Base-by-base conservation (phyloP, 106 monocot genomes). In the Dioscorea dumetorum region DNA sequence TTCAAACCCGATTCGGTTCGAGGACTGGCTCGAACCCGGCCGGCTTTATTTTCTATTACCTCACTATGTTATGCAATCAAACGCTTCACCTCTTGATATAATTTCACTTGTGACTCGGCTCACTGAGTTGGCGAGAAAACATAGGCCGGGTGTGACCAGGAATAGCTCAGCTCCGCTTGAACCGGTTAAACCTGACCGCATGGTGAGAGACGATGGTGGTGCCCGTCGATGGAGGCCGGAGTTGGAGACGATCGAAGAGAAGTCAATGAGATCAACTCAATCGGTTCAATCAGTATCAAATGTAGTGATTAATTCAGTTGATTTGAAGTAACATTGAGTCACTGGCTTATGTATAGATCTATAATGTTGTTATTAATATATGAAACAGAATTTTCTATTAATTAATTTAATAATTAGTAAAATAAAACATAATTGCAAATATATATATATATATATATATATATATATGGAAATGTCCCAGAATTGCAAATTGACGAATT, bases 31-130 rank as follows among this genome's bases (percentile, higher is more conserved):
- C 11, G 77, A 86, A 50, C 71, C 88, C 21, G 91, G 88, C 33
- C 67, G 78, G 13, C 22, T 84, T 41, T 97, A 97, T 72, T 97
- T 88, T 73, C 63, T 97, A 18, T 75, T 97, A 0, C 95, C 95
- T 68, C 58, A 77, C 12, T 62, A 79, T 16, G 70, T 81, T 24
- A 77, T 91, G 67, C 70, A 76, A 22, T 73, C 91, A 22, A 81
- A 84, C 24, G 60, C 83, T 2, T 79, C 81, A 12, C 85, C 91
- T 5, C 28, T 74, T 48, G 88, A 88, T 66, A 68, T 80, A 53
- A 74, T 74, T 22, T 63, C 64, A 9, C 82, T 91, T 10, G 80
- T 76, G 49, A 81, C 48, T 51, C 72, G 86, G 28, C 84, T 95
- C 54, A 73, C 77, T 16, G 50, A 83, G 10, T 8, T 81, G 35